Conservation (phyloP, 2,329 filamentous ascomycete species). For the Xylariaceae sp. region DNA sequence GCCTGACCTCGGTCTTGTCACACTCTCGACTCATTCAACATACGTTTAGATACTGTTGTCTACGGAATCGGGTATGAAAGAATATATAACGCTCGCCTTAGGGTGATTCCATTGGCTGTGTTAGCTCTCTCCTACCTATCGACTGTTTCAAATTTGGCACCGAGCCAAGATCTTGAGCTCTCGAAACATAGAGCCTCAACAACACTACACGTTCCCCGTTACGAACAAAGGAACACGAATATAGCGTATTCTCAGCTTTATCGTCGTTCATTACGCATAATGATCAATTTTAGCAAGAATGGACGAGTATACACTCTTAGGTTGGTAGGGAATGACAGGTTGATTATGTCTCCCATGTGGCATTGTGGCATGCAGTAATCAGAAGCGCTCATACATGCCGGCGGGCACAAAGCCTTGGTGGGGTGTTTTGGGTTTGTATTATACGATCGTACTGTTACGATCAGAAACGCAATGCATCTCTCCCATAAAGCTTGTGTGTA, state of each 20-base stretch:
- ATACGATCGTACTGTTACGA: slow-evolving; percentile 13
- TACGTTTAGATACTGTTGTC: slow-evolving; percentile 1
- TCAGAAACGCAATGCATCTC: slow-evolving; percentile 18
- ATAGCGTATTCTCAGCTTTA: slow-evolving; percentile 1
- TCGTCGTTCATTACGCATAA: neutral
- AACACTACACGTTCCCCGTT: slow-evolving; percentile 5
- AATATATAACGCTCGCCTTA: slow-evolving; percentile 20
- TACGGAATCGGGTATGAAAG: slow-evolving; percentile 6
- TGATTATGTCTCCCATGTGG: neutral
- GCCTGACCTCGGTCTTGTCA: slow-evolving; percentile 1
- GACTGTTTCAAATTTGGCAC: slow-evolving; percentile 2
- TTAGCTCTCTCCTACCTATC: slow-evolving; percentile 16
- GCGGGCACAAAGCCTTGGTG: neutral
- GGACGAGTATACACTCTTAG: neutral
- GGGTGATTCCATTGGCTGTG: slow-evolving; percentile 30
- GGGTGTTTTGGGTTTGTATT: slow-evolving; percentile 10
- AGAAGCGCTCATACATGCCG: neutral
- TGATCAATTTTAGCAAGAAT: slow-evolving; percentile 6
- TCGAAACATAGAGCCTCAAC: slow-evolving; percentile 27
- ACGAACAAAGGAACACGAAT: neutral
- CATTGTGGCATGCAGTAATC: neutral
- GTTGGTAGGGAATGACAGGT: neutral
- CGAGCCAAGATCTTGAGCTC: slow-evolving; percentile 17
- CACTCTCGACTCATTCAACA: neutral
- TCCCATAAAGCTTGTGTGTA: slow-evolving; percentile 6